Conservation (phyloP, 1,139 yeast species). For the Protomyces lactucae-debilis region DNA sequence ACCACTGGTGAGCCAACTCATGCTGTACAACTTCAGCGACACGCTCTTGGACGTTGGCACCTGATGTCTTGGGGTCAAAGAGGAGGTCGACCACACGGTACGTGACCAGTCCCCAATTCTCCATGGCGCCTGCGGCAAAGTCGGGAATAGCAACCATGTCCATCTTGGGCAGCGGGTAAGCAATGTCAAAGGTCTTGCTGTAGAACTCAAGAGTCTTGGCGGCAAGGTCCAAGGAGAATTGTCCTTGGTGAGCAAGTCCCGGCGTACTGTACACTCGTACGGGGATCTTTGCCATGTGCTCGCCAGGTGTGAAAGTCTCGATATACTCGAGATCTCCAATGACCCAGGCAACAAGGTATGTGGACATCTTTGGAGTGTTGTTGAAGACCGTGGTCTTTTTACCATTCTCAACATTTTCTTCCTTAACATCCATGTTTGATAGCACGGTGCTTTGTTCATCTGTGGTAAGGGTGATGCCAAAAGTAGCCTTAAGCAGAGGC, state of each 20-base stretch:
- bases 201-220: constrained; percentile 71
- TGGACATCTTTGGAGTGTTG: constrained; percentile 71
- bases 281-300: constrained; percentile 51
- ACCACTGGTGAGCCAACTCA: constrained; percentile 92
- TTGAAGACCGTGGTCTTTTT: constrained; percentile 56
- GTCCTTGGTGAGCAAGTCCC: constrained; percentile 62
- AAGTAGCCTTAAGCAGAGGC: constrained; percentile 70
- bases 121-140: constrained; percentile 87
- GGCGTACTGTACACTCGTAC: constrained; percentile 77
- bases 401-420: constrained; percentile 42
- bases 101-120: constrained; percentile 83
- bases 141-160: constrained; percentile 80
- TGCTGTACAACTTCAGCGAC: constrained; percentile 87
- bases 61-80: constrained; percentile 61
- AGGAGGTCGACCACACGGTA: constrained; percentile 74
- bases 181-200: constrained; percentile 63
- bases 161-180: constrained; percentile 75
- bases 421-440: constrained; percentile 52
- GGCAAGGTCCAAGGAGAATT: constrained; percentile 64
- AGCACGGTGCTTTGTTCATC: constrained; percentile 58
- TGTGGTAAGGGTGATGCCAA: constrained; percentile 57
- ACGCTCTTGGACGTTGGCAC: constrained; percentile 63
- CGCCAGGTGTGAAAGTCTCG: constrained; percentile 53
- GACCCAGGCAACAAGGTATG: constrained; percentile 71
- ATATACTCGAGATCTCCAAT: constrained; percentile 74